phyloP scores from a whole-genome alignment of 2,329 filamentous ascomycete genomes.

The Scedosporium apiospermum region DNA sequence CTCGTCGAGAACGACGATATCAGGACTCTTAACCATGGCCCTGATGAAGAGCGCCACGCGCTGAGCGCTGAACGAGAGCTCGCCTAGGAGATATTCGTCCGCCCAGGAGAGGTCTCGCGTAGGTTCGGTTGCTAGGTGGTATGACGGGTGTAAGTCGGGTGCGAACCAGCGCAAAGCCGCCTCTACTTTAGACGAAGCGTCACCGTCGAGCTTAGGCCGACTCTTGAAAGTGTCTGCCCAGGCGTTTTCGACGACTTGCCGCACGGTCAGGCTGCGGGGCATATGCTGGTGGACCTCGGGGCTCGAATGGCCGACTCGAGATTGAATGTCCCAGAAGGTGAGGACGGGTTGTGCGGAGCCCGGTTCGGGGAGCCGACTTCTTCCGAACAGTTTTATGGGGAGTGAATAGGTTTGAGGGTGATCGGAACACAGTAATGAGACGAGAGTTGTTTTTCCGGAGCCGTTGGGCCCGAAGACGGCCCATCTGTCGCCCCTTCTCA shows the following conservation, averaged over 20 bases:
- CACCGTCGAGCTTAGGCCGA: conserved; percentile 52
- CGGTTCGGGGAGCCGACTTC: conserved; percentile 65
- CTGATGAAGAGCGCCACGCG: conserved; percentile 77
- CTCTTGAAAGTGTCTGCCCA: conserved; percentile 83
- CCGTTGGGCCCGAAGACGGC: conserved; percentile 90
- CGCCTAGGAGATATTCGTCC: conserved; percentile 56
- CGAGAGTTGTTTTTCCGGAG: conserved; percentile 89
- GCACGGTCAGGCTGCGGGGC: conserved; percentile 64
- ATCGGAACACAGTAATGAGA: conserved; percentile 88
- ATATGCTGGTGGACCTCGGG: conserved; percentile 94
- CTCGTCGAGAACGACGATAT: conserved; percentile 79
- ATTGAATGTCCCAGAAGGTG: conserved; percentile 87
- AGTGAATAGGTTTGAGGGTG: conserved; percentile 90
- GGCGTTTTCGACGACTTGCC: conserved; percentile 70
- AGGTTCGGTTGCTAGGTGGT: conserved; percentile 14
- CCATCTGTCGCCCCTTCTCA: conserved; percentile 78
- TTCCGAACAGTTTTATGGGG: conserved; percentile 78
- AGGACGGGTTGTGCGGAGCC: conserved; percentile 60
- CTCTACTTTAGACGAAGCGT: conserved; percentile 52
- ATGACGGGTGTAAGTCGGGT: conserved; percentile 58
- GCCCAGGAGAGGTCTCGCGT: conserved; percentile 46
- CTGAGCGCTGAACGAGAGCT: conserved; percentile 72
- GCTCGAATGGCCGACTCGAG: conserved; percentile 82
- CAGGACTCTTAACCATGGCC: conserved; percentile 68
- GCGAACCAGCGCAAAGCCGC: conserved; percentile 69